These are phyloP conservation scores for Aureobasidium sp. DNA, from an alignment of 2,329 filamentous ascomycete species.

Conservation along the genomic window DNA sequence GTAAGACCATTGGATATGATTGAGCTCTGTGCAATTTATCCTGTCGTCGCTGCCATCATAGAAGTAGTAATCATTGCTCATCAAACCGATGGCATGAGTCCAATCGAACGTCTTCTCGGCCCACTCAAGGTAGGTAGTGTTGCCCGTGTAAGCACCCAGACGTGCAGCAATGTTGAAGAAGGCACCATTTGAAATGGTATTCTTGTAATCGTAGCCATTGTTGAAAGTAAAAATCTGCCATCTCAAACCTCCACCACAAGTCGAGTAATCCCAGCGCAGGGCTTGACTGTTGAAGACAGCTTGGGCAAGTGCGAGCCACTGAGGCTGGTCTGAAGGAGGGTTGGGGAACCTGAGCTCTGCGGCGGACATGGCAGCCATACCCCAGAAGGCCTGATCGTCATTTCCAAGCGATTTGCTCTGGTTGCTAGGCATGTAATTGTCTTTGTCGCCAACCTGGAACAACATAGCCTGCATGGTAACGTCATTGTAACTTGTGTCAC, in stretches of 20 bases:
- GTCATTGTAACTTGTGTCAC: constrained; percentile 56
- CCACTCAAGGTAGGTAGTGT: constrained; percentile 59
- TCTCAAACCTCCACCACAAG: constrained; percentile 34
- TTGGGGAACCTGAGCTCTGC: constrained; percentile 45
- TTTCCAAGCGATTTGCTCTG: constrained; percentile 37
- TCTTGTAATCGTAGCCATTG: constrained; percentile 48
- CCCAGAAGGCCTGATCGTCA: constrained; percentile 55
- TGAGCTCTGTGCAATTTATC: constrained; percentile 39
- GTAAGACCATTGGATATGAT: constrained; percentile 44
- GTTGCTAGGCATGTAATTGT: constrained; percentile 51
- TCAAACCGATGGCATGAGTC: constrained; percentile 45
- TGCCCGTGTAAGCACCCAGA: constrained; percentile 35
- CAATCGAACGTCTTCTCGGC: constrained; percentile 37
- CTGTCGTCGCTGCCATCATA: constrained; percentile 42
- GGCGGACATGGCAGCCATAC: constrained; percentile 49
- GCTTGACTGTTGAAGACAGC: constrained; percentile 36
- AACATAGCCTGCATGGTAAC: constrained; percentile 51
- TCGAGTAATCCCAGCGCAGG: constrained; percentile 31
- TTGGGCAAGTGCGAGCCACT: constrained; percentile 40
- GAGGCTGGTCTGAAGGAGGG: constrained; percentile 34
- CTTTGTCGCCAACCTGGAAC: constrained; percentile 52
- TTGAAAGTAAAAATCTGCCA: constrained; percentile 42
- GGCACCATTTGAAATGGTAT: constrained; percentile 50
- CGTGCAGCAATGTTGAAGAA: constrained; percentile 45
- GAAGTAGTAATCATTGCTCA: constrained; percentile 45